Evolutionary conservation across 1,284 basidiomycete species (phyloP).

Genomic region (Ganoderma leucocontextum): DNA sequence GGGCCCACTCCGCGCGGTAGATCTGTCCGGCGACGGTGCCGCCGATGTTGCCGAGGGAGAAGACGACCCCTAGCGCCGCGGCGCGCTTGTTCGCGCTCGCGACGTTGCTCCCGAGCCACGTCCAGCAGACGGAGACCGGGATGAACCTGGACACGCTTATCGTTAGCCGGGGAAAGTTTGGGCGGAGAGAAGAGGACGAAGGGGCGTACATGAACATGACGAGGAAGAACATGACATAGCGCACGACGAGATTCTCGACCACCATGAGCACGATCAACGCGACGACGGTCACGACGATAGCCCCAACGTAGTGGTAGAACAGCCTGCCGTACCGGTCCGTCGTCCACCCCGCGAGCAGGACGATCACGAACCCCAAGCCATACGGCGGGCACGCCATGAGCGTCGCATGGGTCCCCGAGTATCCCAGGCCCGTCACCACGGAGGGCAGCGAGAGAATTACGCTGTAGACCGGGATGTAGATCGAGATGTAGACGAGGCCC

Average conservation of each 20-base stretch:
- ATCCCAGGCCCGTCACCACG: slow-evolving; percentile 47
- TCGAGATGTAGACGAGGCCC: slow-evolving; percentile 65
- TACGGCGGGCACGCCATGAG: slow-evolving; percentile 44
- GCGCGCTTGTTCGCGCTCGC: slow-evolving; percentile 43
- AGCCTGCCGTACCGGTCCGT: slow-evolving; percentile 50
- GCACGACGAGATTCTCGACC: slow-evolving; percentile 42
- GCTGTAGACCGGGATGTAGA: slow-evolving; percentile 45
- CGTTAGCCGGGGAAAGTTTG: background rate
- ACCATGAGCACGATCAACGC: slow-evolving; percentile 72
- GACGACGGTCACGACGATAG: slow-evolving; percentile 60
- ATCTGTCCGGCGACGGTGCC: slow-evolving; percentile 42
- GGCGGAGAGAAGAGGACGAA: background rate
- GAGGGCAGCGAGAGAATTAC: slow-evolving; percentile 42
- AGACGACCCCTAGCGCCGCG: slow-evolving; percentile 40
- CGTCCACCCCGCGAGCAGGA: slow-evolving; percentile 37
- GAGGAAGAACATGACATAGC: slow-evolving; percentile 46
- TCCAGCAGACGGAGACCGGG: slow-evolving; percentile 43
- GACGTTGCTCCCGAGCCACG: slow-evolving; percentile 42
- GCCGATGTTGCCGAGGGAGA: slow-evolving; percentile 43
- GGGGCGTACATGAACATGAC: slow-evolving; percentile 44
- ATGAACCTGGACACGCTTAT: slow-evolving; percentile 37
- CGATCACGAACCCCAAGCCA: slow-evolving; percentile 40
- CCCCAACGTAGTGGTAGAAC: slow-evolving; percentile 65
- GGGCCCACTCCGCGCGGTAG: slow-evolving; percentile 44
- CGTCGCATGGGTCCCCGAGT: slow-evolving; percentile 42